Evolutionary conservation across 345 rosid genomes (phyloP).

Genomic region (Lepidium sativum): DNA sequence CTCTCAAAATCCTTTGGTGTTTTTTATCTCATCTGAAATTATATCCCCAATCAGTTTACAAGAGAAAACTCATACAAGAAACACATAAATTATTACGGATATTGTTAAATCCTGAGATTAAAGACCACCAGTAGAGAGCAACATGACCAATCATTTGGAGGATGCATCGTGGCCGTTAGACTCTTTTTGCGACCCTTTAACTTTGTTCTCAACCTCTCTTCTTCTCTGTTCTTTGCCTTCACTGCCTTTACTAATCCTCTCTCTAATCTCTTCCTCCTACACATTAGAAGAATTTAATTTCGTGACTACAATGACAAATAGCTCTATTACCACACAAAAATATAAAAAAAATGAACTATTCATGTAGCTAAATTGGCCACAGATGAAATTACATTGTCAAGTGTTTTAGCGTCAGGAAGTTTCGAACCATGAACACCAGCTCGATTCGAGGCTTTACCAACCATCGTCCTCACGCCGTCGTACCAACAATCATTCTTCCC

Average conservation of each 20-base stretch:
- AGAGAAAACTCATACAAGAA: not conserved
- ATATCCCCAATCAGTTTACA: too few relatives aligned
- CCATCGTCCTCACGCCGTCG: conserved; percentile 12
- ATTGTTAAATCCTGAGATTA: not conserved
- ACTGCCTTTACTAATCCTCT: conserved; percentile 11
- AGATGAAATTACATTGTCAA: conserved; percentile 13
- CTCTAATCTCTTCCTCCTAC: conserved; percentile 22
- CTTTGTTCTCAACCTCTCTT: conserved; percentile 11
- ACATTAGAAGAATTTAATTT: not conserved
- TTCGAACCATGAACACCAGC: conserved; percentile 25
- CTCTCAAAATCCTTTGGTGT: not conserved
- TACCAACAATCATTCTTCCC: not conserved
- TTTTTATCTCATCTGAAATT: too few relatives aligned
- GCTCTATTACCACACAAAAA: not conserved
- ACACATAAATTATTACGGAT: not conserved
- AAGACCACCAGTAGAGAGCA: not conserved
- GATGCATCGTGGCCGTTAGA: not conserved
- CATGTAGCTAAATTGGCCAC: not conserved
- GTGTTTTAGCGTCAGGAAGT: conserved; percentile 17
- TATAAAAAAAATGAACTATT: not conserved
- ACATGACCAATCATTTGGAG: not conserved
- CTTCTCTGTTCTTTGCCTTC: conserved; percentile 11
- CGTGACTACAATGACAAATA: not conserved
- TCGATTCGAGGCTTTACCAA: conserved; percentile 27
- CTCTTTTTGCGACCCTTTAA: conserved; percentile 1